Evolutionary conservation across 225 moss, liverwort and hornwort species (phyloP), one percentile per base, ranked within the genome.

Genomic region (Pleurozium schreberi): DNA sequence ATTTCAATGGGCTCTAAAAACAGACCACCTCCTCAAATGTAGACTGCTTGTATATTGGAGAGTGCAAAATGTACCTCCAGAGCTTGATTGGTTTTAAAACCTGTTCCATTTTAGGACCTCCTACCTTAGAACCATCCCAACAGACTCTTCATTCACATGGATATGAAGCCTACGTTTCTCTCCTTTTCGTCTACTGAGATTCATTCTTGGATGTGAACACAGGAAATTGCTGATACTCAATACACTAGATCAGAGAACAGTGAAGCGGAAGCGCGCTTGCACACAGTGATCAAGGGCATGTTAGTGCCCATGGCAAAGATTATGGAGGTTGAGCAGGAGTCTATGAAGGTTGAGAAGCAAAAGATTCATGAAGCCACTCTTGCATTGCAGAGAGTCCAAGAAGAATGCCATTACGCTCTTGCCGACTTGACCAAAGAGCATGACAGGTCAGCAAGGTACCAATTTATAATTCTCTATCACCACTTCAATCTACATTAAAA

Each of bases 271-370:
- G 91, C 90, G 90, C 90, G 88, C 55, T 68, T 93, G 87, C 93
- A 87, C 10, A 78, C 84, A 7, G 82, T 92, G 34, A 82, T 88
- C 66, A 91, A 75, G 91, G 81, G 87, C 58, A 82, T 92, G 82
- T 42, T 93, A 53, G 85, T 80, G 47, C 93, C 93, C 68, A 90
- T 93, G 91, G 88, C 87, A 5, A 68, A 82, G 87, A 87, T 92
- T 28, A 81, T 93, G 86, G 93, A 93, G 78, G 88, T 55, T 30
- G 92, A 93, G 88, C 91, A 92, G 36, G 89, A 69, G 33, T 80
- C 87, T 3, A 20, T 91, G 64, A 81, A 62, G 57, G 84, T 75
- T 27, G 91, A 93, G 88, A 88, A 88, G 53, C 77, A 77, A 57
- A 88, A 92, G 84, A 85, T 89, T 82, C 90, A 87, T 23, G 90